phyloP scores from a whole-genome alignment of 2,329 filamentous ascomycete genomes.

The Neofusicoccum sp. region DNA sequence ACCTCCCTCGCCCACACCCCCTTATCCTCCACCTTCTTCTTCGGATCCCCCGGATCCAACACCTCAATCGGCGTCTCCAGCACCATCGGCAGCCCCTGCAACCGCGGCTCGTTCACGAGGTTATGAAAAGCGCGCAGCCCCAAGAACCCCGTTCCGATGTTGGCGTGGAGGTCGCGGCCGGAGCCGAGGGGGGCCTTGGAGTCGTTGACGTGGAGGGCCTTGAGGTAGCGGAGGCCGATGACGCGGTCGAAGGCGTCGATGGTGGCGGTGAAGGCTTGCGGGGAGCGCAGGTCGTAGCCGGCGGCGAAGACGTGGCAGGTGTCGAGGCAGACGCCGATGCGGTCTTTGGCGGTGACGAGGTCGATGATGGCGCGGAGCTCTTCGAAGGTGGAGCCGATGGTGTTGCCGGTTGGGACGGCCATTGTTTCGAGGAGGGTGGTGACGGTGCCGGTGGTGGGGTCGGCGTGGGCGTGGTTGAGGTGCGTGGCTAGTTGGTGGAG shows the following conservation, averaged over 20 bases:
- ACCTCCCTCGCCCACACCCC: slow-evolving; percentile 91
- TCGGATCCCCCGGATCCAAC: slow-evolving; percentile 64
- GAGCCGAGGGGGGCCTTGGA: slow-evolving; percentile 86
- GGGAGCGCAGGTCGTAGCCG: slow-evolving; percentile 83
- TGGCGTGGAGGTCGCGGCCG: slow-evolving; percentile 87
- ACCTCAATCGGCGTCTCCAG: slow-evolving; percentile 93
- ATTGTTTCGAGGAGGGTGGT: slow-evolving; percentile 92
- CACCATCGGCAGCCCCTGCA: slow-evolving; percentile 83
- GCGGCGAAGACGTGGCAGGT: slow-evolving; percentile 96
- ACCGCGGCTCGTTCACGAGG: slow-evolving; percentile 78
- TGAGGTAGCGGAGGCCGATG: slow-evolving; percentile 78
- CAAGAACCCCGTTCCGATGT: slow-evolving; percentile 93
- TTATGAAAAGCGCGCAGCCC: slow-evolving; percentile 89
- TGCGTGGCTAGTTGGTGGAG: slow-evolving; percentile 78
- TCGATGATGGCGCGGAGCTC: slow-evolving; percentile 85
- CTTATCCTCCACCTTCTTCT: slow-evolving; percentile 68
- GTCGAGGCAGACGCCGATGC: slow-evolving; percentile 93
- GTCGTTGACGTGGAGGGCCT: slow-evolving; percentile 90
- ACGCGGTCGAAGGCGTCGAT: slow-evolving; percentile 75
- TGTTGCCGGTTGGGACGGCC: slow-evolving; percentile 79
- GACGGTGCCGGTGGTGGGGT: slow-evolving; percentile 66
- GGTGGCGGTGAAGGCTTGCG: slow-evolving; percentile 71
- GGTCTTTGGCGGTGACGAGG: slow-evolving; percentile 74
- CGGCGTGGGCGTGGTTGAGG: slow-evolving; percentile 79
- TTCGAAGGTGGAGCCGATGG: slow-evolving; percentile 82